These are phyloP conservation scores for Rhynchosporium graminicola DNA, from an alignment of 2,329 filamentous ascomycete species.

Conservation along the genomic window DNA sequence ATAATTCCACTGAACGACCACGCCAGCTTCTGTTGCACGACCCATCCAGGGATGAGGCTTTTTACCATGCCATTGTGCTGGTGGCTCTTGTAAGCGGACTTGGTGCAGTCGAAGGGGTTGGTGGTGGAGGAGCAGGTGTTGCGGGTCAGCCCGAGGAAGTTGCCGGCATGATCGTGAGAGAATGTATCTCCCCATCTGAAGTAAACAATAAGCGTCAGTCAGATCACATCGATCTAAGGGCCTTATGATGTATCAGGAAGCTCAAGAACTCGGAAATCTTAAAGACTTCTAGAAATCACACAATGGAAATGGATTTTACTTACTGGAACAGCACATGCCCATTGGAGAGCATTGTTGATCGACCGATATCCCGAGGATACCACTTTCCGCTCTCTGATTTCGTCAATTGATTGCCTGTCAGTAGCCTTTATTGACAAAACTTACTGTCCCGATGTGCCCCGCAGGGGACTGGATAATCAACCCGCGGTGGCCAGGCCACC, in stretches of 20 bases:
- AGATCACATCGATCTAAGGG: not conserved
- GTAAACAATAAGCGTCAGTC: not conserved
- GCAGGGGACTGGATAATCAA: conserved; percentile 17
- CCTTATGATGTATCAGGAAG: not conserved
- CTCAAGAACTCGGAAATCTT: too few relatives aligned
- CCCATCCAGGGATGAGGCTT: too few relatives aligned
- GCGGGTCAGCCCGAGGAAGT: conserved; percentile 18
- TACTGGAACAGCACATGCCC: conserved; percentile 25
- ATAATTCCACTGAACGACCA: conserved; percentile 28
- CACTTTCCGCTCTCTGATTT: conserved; percentile 22
- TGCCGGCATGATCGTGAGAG: conserved; percentile 21
- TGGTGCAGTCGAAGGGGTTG: conserved; percentile 14
- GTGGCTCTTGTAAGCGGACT: conserved; percentile 19
- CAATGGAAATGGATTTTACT: not conserved
- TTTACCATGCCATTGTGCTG: too few relatives aligned
- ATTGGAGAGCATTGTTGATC: conserved; percentile 23
- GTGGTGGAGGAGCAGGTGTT: conserved; percentile 21
- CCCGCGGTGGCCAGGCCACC: conserved; percentile 17
- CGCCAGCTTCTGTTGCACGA: not conserved
- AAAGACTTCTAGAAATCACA: too few relatives aligned
- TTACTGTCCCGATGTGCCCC: conserved; percentile 27
- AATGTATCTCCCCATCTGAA: conserved; percentile 32
- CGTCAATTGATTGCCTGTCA: conserved; percentile 11
- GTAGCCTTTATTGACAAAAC: not conserved
- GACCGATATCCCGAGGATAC: conserved; percentile 29